These are phyloP conservation scores for apple (Malus domestica) DNA, from an alignment of 306 rosid species.

Conservation along the genomic window DNA sequence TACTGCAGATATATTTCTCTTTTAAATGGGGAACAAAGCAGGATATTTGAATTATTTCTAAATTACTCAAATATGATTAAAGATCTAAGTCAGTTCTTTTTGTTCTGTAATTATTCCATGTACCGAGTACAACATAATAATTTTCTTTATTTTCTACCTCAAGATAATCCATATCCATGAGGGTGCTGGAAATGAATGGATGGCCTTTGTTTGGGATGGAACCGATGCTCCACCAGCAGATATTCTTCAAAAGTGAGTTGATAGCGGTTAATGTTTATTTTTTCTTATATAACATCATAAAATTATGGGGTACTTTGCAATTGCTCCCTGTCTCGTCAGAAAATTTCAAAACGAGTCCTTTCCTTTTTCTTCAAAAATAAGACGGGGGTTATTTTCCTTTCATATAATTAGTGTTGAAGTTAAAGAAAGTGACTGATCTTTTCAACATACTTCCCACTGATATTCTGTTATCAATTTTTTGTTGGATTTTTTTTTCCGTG, in stretches of 20 bases:
- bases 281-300: not conserved
- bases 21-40: not conserved
- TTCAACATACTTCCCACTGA: not conserved
- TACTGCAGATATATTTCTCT: not conserved
- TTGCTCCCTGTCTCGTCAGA: not conserved
- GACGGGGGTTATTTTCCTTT: not conserved
- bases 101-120: not conserved
- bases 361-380: not conserved
- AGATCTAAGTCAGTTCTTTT: not conserved
- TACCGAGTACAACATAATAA: constrained; percentile 13
- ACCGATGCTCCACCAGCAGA: constrained; percentile 48
- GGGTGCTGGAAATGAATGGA: constrained; percentile 30
- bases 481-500: not conserved
- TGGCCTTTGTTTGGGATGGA: constrained; percentile 71
- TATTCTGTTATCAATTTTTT: not conserved
- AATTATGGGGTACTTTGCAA: not conserved
- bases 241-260: constrained; percentile 42
- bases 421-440: not conserved
- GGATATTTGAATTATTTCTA: not conserved
- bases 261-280: constrained; percentile 1
- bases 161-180: constrained; percentile 53
- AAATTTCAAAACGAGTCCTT: not conserved
- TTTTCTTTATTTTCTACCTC: constrained; percentile 10
- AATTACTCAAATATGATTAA: not conserved
- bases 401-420: not conserved